Evolutionary conservation across 257 asterid genomes (phyloP), one percentile per base, ranked within the genome.

Genomic region (Solanum ossicruentum): DNA sequence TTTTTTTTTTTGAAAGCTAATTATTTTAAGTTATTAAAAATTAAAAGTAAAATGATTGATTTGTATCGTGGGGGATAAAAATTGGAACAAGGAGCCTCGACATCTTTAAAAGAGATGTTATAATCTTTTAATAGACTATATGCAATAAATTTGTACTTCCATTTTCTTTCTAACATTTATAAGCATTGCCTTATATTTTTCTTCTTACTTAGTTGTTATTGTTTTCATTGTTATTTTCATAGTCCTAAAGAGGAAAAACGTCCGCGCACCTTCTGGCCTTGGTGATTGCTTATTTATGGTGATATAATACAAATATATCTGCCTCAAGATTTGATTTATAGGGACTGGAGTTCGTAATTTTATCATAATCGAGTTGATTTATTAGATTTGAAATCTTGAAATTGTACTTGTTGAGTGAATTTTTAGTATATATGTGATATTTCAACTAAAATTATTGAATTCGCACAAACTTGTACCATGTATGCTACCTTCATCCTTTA

Each of bases 261-360:
- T 1, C 1, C 11, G 7, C 12, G 36, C 12, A 2, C 0, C 10
- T 45, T 73, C 0, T n/a, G n/a, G 56, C 0, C 2, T 0, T n/a
- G 56, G 80, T 72, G 80, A 72, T 72, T n/a, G 20, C 18, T 72
- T 39, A 0, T 17, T 71, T 71, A 20, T 2, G 15, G 3, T 21
- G 36, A 36, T 67, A 16, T 10, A 17, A 70, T 39, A 15, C 12
- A 28, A 65, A 65, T 0, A 0, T 13, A 63, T 58, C 0, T 12
- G 0, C 0, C 21, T 26, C 0, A 12, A 26, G 18, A 65, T 7
- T n/a, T n/a, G n/a, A n/a, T n/a, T 8, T 65, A 5, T 26, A 10
- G 13, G 4, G 0, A 13, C 3, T 13, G 0, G 5, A 26, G 1
- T 65, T 65, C 16, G 1, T 21, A 23, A 21, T 21, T 23, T 0